phyloP scores from a whole-genome alignment of 2,329 filamentous ascomycete genomes.

The Pseudonectria buxi region DNA sequence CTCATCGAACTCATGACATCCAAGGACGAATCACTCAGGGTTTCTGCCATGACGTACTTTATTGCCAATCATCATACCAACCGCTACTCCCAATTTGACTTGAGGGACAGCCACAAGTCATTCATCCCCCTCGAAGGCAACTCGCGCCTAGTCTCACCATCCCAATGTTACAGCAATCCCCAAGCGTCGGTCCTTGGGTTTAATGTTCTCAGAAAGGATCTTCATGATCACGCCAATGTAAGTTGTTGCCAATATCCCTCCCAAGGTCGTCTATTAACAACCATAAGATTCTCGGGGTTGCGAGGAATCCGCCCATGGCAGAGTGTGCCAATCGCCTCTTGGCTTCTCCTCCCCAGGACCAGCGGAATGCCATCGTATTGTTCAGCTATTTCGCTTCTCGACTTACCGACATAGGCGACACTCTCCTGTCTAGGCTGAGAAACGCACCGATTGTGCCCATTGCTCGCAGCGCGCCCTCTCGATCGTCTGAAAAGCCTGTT shows the following conservation, averaged over 20 bases:
- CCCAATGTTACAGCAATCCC: slow-evolving; percentile 76
- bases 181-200: slow-evolving; percentile 74
- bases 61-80: slow-evolving; percentile 73
- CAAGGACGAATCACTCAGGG: slow-evolving; percentile 50
- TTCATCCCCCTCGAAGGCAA: slow-evolving; percentile 70
- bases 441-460: slow-evolving; percentile 69
- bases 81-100: slow-evolving; percentile 61
- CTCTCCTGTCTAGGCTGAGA: slow-evolving; percentile 53
- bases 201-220: slow-evolving; percentile 64
- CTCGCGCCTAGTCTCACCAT: slow-evolving; percentile 62
- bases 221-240: slow-evolving; percentile 67
- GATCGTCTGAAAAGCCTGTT: slow-evolving; percentile 34
- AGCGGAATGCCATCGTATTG: slow-evolving; percentile 58
- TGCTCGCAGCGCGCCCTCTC: slow-evolving; percentile 22
- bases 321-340: slow-evolving; percentile 71
- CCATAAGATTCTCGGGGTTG: slow-evolving; percentile 70
- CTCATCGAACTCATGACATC: slow-evolving; percentile 73
- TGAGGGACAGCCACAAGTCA: slow-evolving; percentile 45
- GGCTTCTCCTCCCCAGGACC: slow-evolving; percentile 61
- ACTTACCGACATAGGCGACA: slow-evolving; percentile 62
- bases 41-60: slow-evolving; percentile 73
- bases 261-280: slow-evolving; percentile 9
- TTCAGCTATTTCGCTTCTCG: slow-evolving; percentile 82
- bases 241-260: slow-evolving; percentile 14
- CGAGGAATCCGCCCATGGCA: slow-evolving; percentile 69